Evolutionary conservation across 768 basidiomycete genomes (phyloP).

Genomic region (Pleurotus sapidus): DNA sequence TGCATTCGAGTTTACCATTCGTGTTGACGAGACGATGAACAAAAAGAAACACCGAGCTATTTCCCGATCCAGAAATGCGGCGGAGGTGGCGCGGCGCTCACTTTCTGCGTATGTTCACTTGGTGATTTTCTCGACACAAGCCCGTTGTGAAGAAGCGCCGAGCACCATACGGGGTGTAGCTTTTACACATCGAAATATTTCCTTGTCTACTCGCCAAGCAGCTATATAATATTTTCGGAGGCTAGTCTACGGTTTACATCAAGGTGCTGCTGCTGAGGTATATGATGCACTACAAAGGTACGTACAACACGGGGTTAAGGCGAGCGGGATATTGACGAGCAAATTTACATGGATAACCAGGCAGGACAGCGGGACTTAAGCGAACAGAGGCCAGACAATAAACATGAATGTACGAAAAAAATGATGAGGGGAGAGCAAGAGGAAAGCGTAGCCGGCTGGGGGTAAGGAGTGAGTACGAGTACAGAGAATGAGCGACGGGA

Average conservation of each 20-base stretch:
- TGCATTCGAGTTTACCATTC: neutral
- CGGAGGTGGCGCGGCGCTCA: too few relatives aligned
- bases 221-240: neutral
- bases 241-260: conserved; percentile 7
- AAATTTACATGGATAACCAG: neutral
- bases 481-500: neutral
- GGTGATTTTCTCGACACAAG: too few relatives aligned
- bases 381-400: neutral
- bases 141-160: too few relatives aligned
- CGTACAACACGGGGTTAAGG: neutral
- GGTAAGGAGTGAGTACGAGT: neutral
- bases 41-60: too few relatives aligned
- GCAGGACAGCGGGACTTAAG: neutral
- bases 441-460: neutral
- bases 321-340: neutral
- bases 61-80: too few relatives aligned
- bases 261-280: neutral
- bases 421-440: neutral
- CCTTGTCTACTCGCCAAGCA: neutral
- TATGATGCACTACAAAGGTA: conserved; percentile 1
- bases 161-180: neutral
- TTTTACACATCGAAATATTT: neutral
- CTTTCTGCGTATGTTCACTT: too few relatives aligned
- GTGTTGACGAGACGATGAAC: too few relatives aligned
- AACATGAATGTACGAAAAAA: neutral